Conservation (phyloP, 164 flowering plant species). For the Dillenia suffruticosa region DNA sequence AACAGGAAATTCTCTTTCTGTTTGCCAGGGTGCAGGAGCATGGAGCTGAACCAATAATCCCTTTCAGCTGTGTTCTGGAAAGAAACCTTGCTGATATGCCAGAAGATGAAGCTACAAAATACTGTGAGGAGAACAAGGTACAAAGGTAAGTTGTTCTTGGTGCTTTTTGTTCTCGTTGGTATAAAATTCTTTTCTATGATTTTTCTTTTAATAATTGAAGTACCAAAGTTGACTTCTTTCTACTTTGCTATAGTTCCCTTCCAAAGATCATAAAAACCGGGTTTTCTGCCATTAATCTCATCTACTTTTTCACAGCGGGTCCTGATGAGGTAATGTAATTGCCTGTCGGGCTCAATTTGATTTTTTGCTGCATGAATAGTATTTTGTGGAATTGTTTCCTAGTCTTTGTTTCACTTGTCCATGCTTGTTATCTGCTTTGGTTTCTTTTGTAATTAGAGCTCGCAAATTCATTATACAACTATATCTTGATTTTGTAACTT, state of each 20-base stretch:
- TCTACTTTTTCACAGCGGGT: slow-evolving; percentile 98
- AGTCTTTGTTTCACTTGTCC: not conserved
- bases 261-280: slow-evolving; percentile 98
- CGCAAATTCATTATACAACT: not conserved
- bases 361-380: not conserved
- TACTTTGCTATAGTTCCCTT: slow-evolving; percentile 63
- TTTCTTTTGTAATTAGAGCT: not conserved
- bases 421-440: not conserved
- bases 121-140: slow-evolving; percentile 89
- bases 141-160: slow-evolving; percentile 61
- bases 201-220: not conserved
- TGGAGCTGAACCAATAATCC: slow-evolving; percentile 89
- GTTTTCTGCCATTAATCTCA: slow-evolving; percentile 96
- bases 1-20: not conserved
- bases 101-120: slow-evolving; percentile 84
- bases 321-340: slow-evolving; percentile 84
- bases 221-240: slow-evolving; percentile 5
- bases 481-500: not conserved
- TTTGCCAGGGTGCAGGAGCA: slow-evolving; percentile 92
- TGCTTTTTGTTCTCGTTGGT: no score
- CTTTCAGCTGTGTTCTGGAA: slow-evolving; percentile 84
- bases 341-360: slow-evolving; percentile 1
- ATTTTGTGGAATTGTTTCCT: not conserved
- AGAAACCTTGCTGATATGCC: slow-evolving; percentile 84
- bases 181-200: not conserved